Evolutionary conservation across 208 protist genomes (phyloP).

Genomic region (Acanthamoeba lenticulata): DNA sequence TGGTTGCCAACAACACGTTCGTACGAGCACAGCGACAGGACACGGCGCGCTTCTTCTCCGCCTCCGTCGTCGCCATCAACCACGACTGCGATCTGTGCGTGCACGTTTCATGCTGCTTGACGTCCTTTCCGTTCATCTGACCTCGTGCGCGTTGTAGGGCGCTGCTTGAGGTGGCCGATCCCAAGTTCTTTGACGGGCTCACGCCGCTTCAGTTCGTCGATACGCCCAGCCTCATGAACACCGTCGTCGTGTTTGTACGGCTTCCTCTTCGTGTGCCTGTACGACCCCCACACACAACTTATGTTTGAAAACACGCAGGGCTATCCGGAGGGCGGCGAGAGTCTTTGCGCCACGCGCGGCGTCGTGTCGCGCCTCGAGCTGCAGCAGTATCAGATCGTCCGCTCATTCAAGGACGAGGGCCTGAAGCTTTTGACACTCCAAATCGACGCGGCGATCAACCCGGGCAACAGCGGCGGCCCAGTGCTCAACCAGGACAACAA

Average conservation of each 20-base stretch:
- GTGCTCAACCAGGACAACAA: slow-evolving; percentile 43
- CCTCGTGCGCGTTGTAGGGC: neutral
- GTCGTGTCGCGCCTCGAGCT: slow-evolving; percentile 67
- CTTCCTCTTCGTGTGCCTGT: neutral
- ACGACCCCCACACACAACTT: too few relatives aligned
- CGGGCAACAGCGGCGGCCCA: slow-evolving; percentile 33
- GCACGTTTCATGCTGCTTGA: neutral
- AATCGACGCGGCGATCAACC: slow-evolving; percentile 71
- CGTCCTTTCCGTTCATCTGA: neutral
- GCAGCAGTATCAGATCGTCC: slow-evolving; percentile 53
- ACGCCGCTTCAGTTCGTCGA: slow-evolving; percentile 16
- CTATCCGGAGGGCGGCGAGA: slow-evolving; percentile 65
- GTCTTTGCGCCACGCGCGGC: slow-evolving; percentile 59
- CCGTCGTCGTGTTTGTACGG: slow-evolving; percentile 10
- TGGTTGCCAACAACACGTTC: slow-evolving; percentile 69
- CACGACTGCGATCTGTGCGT: slow-evolving; percentile 17
- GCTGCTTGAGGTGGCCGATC: neutral
- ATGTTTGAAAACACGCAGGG: neutral
- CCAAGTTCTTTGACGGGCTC: slow-evolving; percentile 7
- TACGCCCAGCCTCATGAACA: neutral
- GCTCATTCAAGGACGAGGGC: slow-evolving; percentile 25
- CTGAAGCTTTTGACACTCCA: slow-evolving; percentile 46
- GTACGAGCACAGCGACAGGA: slow-evolving; percentile 49
- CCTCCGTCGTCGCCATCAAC: neutral
- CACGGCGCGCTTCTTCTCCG: slow-evolving; percentile 9